Base-by-base conservation (phyloP, 345 rosid genomes). In the Sisymbrium irio region DNA sequence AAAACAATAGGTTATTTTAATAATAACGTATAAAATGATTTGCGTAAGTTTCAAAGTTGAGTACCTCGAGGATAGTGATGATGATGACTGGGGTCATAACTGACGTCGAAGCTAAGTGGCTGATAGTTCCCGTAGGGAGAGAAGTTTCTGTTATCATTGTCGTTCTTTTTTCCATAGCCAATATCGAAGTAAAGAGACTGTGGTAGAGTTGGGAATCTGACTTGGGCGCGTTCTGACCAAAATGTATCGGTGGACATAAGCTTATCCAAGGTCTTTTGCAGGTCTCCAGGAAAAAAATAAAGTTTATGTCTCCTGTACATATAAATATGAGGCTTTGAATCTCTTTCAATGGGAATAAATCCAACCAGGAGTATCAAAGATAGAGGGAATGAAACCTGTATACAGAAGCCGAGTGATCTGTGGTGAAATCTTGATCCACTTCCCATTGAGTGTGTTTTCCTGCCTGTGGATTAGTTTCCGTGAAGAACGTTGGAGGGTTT, bases 231-330 rank as follows among this genome's bases (percentile, higher is more conserved):
- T 11, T 57, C 36, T 7, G 77, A 51, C 80, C 87, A 75, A 50
- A 77, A 57, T 65, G 4, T 33, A 54, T 82, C 70, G 18, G 64
- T 35, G 35, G 81, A 76, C 62, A 82, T 30, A 47, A 87, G 85
- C 67, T 87, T 86, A 46, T 81, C 85, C 57, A 71, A 78, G 63
- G 62, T 85, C 35, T 62, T 81, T 58, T 83, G 87, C 10, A 90
- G 78, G 6, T 61, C 62, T 47, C 86, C 88, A 19, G 84, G 66
- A 4, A 80, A 72, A 74, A 83, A 83, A 33, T 42, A 33, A 30
- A 89, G 66, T 69, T 62, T 77, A 78, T 90, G 93, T 25, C 72
- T 81, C 89, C 96, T 89, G 78, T 54, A 30, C 40, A 50, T 11
- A 59, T 5, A 69, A 4, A 27, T 1, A 7, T 41, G 27, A 51